Evolutionary conservation across 2,329 filamentous ascomycete species (phyloP).

Genomic region (Orbilia ellipsospora): DNA sequence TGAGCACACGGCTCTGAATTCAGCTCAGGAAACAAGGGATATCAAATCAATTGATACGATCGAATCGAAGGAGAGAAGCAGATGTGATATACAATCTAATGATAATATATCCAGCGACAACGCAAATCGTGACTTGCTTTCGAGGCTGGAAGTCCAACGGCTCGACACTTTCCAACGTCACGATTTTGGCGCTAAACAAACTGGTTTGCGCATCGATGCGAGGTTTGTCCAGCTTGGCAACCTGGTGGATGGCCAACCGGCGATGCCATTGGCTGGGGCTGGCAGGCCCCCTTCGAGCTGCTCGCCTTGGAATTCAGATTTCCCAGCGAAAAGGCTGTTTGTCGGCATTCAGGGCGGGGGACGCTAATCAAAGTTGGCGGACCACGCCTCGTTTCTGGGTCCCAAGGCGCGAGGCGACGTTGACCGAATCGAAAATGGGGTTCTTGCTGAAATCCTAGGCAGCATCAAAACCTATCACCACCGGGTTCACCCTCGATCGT

Average conservation of each 20-base stretch:
- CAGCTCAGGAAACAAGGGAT: no score
- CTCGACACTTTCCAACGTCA: conserved; percentile 35
- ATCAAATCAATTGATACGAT: neutral
- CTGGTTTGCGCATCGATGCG: conserved; percentile 45
- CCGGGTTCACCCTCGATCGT: neutral
- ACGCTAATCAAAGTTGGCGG: neutral
- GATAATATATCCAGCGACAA: neutral
- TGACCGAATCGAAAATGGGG: neutral
- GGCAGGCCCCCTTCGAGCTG: conserved; percentile 23
- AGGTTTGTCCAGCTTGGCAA: conserved; percentile 52
- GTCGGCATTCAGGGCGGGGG: conserved; percentile 24
- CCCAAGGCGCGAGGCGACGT: conserved; percentile 29
- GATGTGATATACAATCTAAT: neutral
- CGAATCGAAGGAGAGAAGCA: neutral
- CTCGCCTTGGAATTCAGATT: conserved; percentile 8
- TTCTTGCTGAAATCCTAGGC: neutral
- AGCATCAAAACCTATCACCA: conserved; percentile 11
- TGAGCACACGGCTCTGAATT: neutral
- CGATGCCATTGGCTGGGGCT: conserved; percentile 25
- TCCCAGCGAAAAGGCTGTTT: conserved; percentile 10
- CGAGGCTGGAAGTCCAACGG: conserved; percentile 31
- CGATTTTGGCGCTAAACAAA: conserved; percentile 16
- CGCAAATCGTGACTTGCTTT: conserved; percentile 11
- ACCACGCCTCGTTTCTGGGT: conserved; percentile 44
- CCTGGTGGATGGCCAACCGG: conserved; percentile 31